Conservation (phyloP, 495 filamentous ascomycete species). For the Letharia columbiana region DNA sequence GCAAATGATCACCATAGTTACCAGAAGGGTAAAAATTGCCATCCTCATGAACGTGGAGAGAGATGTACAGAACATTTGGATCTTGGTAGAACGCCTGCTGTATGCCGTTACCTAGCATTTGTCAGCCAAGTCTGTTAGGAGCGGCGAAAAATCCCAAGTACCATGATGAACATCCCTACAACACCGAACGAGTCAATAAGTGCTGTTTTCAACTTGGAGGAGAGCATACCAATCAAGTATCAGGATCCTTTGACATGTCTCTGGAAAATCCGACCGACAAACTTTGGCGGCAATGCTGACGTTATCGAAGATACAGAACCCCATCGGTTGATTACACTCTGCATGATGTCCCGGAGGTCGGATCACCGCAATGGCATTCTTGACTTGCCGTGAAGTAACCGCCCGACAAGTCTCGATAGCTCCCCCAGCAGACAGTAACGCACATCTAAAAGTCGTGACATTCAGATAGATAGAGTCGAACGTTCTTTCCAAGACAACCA, state of each 20-base stretch:
- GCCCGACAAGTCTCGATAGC: conserved; percentile 89
- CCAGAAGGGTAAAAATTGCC: conserved; percentile 81
- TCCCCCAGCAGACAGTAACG: conserved; percentile 79
- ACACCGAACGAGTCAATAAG: background rate
- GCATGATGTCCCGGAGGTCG: conserved; percentile 94
- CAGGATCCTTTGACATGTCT: conserved; percentile 74
- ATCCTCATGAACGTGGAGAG: conserved; percentile 78
- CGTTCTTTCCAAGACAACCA: conserved; percentile 54
- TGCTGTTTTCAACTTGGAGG: background rate
- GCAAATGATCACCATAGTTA: conserved; percentile 62
- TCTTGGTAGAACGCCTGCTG: conserved; percentile 93
- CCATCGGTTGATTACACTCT: conserved; percentile 72
- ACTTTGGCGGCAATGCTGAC: conserved; percentile 81
- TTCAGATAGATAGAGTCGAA: conserved; percentile 89
- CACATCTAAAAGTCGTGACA: conserved; percentile 66
- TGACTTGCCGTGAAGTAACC: conserved; percentile 68
- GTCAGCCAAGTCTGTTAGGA: conserved; percentile 19
- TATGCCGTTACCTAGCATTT: conserved; percentile 73
- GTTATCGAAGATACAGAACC: conserved; percentile 97
- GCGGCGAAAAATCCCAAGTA: conserved; percentile 23
- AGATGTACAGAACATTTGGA: conserved; percentile 93
- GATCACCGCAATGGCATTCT: conserved; percentile 91
- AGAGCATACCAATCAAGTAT: conserved; percentile 88
- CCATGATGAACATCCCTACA: conserved; percentile 57
- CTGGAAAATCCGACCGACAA: conserved; percentile 66